phyloP scores from a whole-genome alignment of 345 rosid species.

The Heritiera fomes region DNA sequence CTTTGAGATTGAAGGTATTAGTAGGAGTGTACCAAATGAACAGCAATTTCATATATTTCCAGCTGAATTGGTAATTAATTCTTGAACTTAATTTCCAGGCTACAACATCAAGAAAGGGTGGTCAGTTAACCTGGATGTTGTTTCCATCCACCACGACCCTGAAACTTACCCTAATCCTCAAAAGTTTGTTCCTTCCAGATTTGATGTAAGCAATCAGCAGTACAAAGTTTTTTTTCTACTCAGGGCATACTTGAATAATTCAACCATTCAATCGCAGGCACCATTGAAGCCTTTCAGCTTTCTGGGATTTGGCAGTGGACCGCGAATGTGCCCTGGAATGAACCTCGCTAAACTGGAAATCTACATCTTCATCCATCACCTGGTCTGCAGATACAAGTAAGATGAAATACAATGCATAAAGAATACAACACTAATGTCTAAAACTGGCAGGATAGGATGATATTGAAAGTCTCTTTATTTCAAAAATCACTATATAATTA shows the following conservation, averaged over 20 bases:
- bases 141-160: slow-evolving; percentile 64
- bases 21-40: slow-evolving; percentile 21
- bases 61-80: background rate
- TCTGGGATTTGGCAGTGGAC: slow-evolving; percentile 73
- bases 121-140: slow-evolving; percentile 73
- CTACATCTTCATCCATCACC: slow-evolving; percentile 62
- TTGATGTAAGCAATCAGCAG: slow-evolving; percentile 39
- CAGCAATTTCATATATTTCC: background rate
- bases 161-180: slow-evolving; percentile 46
- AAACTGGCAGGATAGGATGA: background rate
- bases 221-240: background rate
- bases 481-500: background rate
- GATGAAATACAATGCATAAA: slow-evolving; percentile 9
- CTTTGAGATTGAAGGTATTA: slow-evolving; percentile 61
- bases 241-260: background rate
- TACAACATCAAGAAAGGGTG: slow-evolving; percentile 57
- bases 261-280: slow-evolving; percentile 34
- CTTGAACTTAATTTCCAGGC: slow-evolving; percentile 30
- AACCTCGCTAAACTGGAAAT: slow-evolving; percentile 70
- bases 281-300: slow-evolving; percentile 49
- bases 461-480: background rate
- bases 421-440: background rate
- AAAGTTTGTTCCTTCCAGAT: slow-evolving; percentile 54
- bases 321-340: slow-evolving; percentile 70
- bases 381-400: slow-evolving; percentile 63